Base-by-base conservation (phyloP, 352 stramenopile species). In the Phytophthora vignae region DNA sequence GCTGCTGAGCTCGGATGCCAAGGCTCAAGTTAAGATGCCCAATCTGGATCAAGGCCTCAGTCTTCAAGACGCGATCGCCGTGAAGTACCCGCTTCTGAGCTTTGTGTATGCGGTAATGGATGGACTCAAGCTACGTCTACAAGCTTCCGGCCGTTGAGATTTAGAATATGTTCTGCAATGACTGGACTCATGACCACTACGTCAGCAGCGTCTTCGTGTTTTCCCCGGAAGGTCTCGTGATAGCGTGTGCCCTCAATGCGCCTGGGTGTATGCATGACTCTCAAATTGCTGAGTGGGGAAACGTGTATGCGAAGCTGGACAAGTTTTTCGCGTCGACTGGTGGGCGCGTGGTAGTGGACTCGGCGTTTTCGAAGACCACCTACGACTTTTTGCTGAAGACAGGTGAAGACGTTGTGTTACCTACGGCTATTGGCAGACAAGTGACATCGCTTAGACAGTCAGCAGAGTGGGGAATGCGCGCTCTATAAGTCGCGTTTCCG, bases 141-240 rank as follows among this genome's bases (percentile, higher is more conserved):
- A 85, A 59, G 19, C 53, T 8, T 38, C 54, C 2, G 33, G 36
- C 2, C 5, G 19, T 27, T 62, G 42, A 71, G 9, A 75, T 72
- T 27, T 64, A 87, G 50, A 74, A 69, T 17, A 57, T 52, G 22
- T 22, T 21, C 44, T 50, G 22, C 44, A 83, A 85, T 52, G 69
- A 69, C 12, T 85, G 75, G 62, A 81, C 42, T 1, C 67, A 76
- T 67, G 76, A 78, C 36, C 75, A 82, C 27, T 82, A 76, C 50
- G 58, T 81, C 17, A 73, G 58, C 12, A 72, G 22, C 53, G 53
- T 87, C 3, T 55, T 87, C 42, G 64, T 60, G 12, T 78, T 87
- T 31, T 57, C 55, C 15, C 76, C 76, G 17, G 69, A 80, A 64
- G 69, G 6, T 70, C 64, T 42, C 70, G 79, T 63, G 55, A 42